phyloP scores from a whole-genome alignment of 2,329 filamentous ascomycete species.

The Aureobasidium pullulans region DNA sequence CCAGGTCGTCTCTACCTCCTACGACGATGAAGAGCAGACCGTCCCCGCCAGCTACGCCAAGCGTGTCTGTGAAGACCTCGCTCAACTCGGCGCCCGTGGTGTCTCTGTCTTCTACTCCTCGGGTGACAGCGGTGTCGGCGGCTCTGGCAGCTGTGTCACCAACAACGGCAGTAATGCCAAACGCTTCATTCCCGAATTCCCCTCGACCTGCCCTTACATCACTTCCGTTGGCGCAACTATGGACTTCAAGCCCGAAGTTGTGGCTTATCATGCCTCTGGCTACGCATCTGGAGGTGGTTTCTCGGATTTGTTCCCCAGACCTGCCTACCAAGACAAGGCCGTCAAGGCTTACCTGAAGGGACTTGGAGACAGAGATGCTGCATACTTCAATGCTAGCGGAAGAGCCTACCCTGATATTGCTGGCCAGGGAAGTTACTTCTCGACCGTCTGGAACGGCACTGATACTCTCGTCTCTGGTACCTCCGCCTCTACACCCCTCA shows the following conservation, averaged over 20 bases:
- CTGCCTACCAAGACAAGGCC: conserved; percentile 37
- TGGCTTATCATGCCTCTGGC: conserved; percentile 42
- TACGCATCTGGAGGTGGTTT: conserved; percentile 45
- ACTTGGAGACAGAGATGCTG: conserved; percentile 33
- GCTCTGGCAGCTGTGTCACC: conserved; percentile 36
- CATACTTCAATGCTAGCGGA: conserved; percentile 38
- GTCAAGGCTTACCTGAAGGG: conserved; percentile 35
- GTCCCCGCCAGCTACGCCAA: conserved; percentile 54
- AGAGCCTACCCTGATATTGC: conserved; percentile 42
- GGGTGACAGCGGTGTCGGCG: conserved; percentile 54
- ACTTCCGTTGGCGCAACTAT: conserved; percentile 41
- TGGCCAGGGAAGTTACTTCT: conserved; percentile 46
- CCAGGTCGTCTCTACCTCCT: conserved; percentile 56
- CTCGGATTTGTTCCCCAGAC: conserved; percentile 38
- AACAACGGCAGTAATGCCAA: conserved; percentile 39
- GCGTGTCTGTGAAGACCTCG: conserved; percentile 56
- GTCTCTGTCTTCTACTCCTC: conserved; percentile 56
- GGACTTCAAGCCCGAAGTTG: conserved; percentile 37
- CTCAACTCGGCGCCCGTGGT: conserved; percentile 60
- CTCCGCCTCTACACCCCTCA: conserved; percentile 48
- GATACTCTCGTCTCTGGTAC: conserved; percentile 40
- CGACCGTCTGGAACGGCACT: conserved; percentile 32
- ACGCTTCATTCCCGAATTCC: conserved; percentile 40
- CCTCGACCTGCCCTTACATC: conserved; percentile 41
- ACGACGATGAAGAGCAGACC: conserved; percentile 60